Evolutionary conservation across 306 rosid genomes (phyloP), one percentile per base, ranked within the genome.

Genomic region (Dalbergia cochinchinensis): DNA sequence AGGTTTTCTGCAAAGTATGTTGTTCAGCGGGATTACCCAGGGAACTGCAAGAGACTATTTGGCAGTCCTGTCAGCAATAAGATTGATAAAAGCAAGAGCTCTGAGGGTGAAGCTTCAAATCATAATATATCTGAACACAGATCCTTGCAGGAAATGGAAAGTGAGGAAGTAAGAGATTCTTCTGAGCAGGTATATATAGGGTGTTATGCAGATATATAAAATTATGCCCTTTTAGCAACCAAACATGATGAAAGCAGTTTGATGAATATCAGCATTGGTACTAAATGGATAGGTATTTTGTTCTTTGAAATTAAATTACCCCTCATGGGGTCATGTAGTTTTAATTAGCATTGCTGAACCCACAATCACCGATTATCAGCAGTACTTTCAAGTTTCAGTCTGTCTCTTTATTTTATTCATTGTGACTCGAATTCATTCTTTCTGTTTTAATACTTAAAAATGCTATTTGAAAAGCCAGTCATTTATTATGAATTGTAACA

Each of bases 1-100:
- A 90, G 85, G 86, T 81, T 83, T 78, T 88, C 90, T 16, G 64
- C 90, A 59, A 80, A 77, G 63, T 89, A 77, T 72, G 65, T 79
- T 54, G 83, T 88, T 74, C 85, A 89, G 53, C 78, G 77, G 75
- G 88, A 84, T 84, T 80, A 79, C 76, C 80, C 79, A 76, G 88
- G 86, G 11, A 85, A 85, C 73, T 55, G 77, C 80, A 83, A 80
- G 82, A 77, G 86, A 80, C 86, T 88, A 61, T 84, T 83, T 66
- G 76, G 78, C 77, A 87, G 86, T 54, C 90, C 88, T 41, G 57
- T 71, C 48, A 61, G 57, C 31, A 73, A 57, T 18, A 60, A 35
- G 13, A 69, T 54, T 77, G 62, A 80, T 74, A 88, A 68, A 70
- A 68, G 70, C 54, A 82, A 69, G 69, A 65, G 71, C 73, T 55